These are phyloP conservation scores for Barbarea vulgaris DNA, from an alignment of 345 rosid species.

Conservation along the genomic window DNA sequence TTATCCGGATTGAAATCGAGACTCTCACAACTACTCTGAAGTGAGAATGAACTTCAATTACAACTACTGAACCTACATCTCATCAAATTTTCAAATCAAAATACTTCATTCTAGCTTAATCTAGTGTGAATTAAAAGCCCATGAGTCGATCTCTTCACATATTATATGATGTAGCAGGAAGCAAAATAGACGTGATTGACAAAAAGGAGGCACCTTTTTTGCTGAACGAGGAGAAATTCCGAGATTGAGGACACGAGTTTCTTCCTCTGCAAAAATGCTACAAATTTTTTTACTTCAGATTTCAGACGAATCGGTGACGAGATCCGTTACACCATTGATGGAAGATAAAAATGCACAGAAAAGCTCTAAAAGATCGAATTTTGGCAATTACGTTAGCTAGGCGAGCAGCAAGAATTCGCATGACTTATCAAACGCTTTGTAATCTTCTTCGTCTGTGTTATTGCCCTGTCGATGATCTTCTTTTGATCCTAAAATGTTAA, in stretches of 20 bases:
- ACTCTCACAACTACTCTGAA: not conserved
- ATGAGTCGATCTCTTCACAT: constrained; percentile 15
- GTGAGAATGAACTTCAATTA: constrained; percentile 5
- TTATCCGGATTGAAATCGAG: not conserved
- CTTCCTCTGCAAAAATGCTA: constrained; percentile 47
- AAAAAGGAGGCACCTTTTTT: constrained; percentile 44
- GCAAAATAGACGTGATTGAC: constrained; percentile 2
- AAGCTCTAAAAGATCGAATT: not conserved
- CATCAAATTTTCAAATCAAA: not conserved
- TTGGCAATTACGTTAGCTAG: constrained; percentile 10
- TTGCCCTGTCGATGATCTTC: not conserved
- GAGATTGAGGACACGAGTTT: constrained; percentile 40
- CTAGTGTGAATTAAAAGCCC: not conserved
- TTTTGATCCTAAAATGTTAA: not conserved
- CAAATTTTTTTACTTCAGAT: constrained; percentile 4
- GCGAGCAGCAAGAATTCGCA: constrained; percentile 35
- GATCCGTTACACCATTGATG: constrained; percentile 17
- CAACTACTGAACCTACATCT: constrained; percentile 6
- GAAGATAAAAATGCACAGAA: not conserved
- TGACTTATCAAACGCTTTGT: constrained; percentile 11
- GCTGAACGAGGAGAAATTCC: constrained; percentile 38
- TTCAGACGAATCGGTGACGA: constrained; percentile 4
- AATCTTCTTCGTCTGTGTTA: not conserved
- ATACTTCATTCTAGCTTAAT: not conserved
- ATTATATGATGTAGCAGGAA: not conserved